Evolutionary conservation across 2,329 filamentous ascomycete species (phyloP), one percentile per base, ranked within the genome.

Genomic region (Exophiala calicioides): DNA sequence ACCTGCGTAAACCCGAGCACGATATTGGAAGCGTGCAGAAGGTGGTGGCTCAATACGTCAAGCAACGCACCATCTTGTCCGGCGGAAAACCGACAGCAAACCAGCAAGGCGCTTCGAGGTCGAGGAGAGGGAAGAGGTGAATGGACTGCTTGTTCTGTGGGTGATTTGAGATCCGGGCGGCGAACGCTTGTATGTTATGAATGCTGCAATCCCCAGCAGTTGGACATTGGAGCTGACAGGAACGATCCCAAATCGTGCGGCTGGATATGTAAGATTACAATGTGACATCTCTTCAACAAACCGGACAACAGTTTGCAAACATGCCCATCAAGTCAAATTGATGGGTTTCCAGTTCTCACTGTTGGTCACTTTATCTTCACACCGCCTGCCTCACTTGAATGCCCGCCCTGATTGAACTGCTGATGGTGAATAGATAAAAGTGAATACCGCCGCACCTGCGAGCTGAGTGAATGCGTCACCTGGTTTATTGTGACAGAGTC

Each of bases 21-120:
- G 90, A 95, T 70, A 81, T 89, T 71, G 87, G 90, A 52, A 88
- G 81, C 61, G 87, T 95, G 55, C 87, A 94, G 67, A 82, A 86
- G 57, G 76, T 91, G 61, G 88, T 95, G 47, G 72, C 77, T 59
- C 77, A 79, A 56, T 90, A 84, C 63, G 68, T 80, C 60, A 73
- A 76, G 62, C 68, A 76, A 60, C 76, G 76, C 61, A 68, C 70
- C 47, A 71, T 68, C 32, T 56, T 77, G 56, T 66, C 65, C 48
- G 64, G 65, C n/a, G 48, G 52, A 13, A 55, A 50, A n/a, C n/a
- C n/a, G 36, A 12, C 34, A 5, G 21, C 34, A 3, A 41, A 44
- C 13, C 52, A 55, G 30, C 10, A 31, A 3, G 35, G 37, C 15
- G 41, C 33, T 19, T 42, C 40, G 19, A 47, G 39, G 29, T 15